These are phyloP conservation scores for Hypoxylon sp. DNA, from an alignment of 2,329 filamentous ascomycete genomes.

Conservation along the genomic window DNA sequence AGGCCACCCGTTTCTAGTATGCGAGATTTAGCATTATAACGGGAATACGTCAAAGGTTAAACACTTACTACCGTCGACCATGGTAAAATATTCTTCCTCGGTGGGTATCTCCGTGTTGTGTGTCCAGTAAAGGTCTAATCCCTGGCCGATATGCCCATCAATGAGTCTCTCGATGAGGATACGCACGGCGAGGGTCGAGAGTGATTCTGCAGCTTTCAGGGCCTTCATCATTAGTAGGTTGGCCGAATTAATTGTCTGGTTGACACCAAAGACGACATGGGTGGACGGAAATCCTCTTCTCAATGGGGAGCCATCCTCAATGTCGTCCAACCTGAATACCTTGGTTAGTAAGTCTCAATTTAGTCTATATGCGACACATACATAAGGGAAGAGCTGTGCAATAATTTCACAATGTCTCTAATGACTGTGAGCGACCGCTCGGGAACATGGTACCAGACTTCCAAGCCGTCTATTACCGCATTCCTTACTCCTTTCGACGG, in stretches of 20 bases:
- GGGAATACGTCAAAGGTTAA: background rate
- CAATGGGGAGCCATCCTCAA: slow-evolving; percentile 23
- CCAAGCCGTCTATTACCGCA: background rate
- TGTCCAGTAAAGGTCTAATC: slow-evolving; percentile 26
- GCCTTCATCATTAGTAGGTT: background rate
- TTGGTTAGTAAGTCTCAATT: background rate
- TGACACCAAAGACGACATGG: slow-evolving; percentile 25
- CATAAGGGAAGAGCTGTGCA: slow-evolving; percentile 5
- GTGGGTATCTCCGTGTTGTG: slow-evolving; percentile 19
- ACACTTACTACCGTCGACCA: slow-evolving; percentile 23
- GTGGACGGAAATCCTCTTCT: slow-evolving; percentile 25
- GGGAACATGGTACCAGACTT: slow-evolving; percentile 5
- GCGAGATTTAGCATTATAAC: background rate
- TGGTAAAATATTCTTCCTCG: slow-evolving; percentile 23
- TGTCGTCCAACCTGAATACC: slow-evolving; percentile 22
- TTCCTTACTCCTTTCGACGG: slow-evolving; percentile 4
- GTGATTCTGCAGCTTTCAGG: background rate
- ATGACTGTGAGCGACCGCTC: slow-evolving; percentile 1
- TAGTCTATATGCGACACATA: background rate
- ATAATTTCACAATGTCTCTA: slow-evolving; percentile 3
- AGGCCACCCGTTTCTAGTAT: slow-evolving; percentile 16
- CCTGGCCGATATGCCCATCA: slow-evolving; percentile 24
- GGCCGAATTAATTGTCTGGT: slow-evolving; percentile 25
- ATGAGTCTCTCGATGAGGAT: slow-evolving; percentile 18
- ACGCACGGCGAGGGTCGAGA: slow-evolving; percentile 3